phyloP scores from a whole-genome alignment of 352 stramenopile species.

The Pythium sp. region DNA sequence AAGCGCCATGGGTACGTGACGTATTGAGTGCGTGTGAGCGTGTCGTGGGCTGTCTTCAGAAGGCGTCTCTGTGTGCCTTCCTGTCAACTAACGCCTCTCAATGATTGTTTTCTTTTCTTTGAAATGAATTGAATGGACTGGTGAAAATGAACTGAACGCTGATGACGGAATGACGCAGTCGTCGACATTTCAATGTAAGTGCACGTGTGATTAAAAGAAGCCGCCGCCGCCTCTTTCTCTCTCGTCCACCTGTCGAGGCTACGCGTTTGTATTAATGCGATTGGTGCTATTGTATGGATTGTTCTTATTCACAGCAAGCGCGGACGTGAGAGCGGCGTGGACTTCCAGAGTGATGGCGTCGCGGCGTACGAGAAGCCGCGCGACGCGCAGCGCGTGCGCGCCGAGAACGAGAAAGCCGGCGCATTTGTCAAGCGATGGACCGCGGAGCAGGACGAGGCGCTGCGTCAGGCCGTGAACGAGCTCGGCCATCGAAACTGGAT shows the following conservation, averaged over 20 bases:
- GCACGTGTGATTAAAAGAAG: not conserved
- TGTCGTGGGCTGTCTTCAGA: not conserved
- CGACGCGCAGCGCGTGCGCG: slow-evolving; percentile 43
- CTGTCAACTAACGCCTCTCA: no score
- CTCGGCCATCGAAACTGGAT: slow-evolving; percentile 89
- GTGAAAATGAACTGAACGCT: not conserved
- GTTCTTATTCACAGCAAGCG: slow-evolving; percentile 26
- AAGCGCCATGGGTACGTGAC: slow-evolving; percentile 4
- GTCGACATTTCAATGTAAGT: slow-evolving; percentile 18
- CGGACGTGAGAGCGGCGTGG: slow-evolving; percentile 22
- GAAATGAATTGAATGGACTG: not conserved
- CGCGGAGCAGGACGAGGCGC: slow-evolving; percentile 80
- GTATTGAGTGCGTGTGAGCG: not conserved
- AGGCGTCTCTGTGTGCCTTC: no score
- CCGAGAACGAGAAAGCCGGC: slow-evolving; percentile 44
- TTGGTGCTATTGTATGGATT: no score
- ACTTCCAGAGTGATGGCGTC: slow-evolving; percentile 9
- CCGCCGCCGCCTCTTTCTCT: no score
- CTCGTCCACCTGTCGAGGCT: no score
- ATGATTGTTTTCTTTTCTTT: not conserved
- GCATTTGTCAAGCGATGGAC: slow-evolving; percentile 73
- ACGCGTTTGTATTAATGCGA: no score
- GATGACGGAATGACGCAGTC: slow-evolving; percentile 4
- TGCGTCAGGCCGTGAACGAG: slow-evolving; percentile 73
- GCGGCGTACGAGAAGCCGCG: slow-evolving; percentile 32